Evolutionary conservation across 768 basidiomycete genomes (phyloP), one percentile per base, ranked within the genome.

Genomic region (Mycena polygramma): DNA sequence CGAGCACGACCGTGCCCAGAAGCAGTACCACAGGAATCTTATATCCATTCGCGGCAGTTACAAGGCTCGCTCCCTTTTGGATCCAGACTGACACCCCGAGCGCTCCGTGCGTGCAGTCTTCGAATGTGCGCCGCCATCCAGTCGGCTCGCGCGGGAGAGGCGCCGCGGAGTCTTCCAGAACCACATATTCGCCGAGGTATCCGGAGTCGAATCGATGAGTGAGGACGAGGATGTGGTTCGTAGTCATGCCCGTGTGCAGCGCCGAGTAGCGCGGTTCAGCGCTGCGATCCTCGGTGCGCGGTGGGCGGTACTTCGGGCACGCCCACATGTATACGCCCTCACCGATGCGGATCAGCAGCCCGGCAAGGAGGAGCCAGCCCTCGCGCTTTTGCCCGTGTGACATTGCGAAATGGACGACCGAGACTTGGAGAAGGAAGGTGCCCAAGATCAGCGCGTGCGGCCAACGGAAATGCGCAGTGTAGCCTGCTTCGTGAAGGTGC

Each of bases 21-120:
- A 62, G 60, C 36, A 62, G 60, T 11, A 62, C 60, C n/a, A 49
- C 48, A 19, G 55, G 55, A 20, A 57, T 39, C 9, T 20, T 22
- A 22, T 57, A 57, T 20, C 55, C 55, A 36, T 57, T 57, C 5
- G 55, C 55, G 10, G 36, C 37, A 22, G 39, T 30, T 6, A 30
- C 30, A 30, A 30, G 30, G 30, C 30, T 30, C 30, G 30, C 30
- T 30, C 30, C 30, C 30, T 30, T 30, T 14, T 57, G 55, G 36
- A 57, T 9, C 55, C 55, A 57, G 37, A 39, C 55, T 20, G 8
- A 20, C 8, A 41, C 2, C 24, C 22, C n/a, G 55, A 57, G 55
- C 13, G 37, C 35, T 11, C 17, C 37, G 39, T 37, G 55, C 37
- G 55, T 22, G 37, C 20, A 19, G 10, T 41, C 20, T 41, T 57